phyloP scores from a whole-genome alignment of 352 stramenopile species.

The Globisporangium spiculum region DNA sequence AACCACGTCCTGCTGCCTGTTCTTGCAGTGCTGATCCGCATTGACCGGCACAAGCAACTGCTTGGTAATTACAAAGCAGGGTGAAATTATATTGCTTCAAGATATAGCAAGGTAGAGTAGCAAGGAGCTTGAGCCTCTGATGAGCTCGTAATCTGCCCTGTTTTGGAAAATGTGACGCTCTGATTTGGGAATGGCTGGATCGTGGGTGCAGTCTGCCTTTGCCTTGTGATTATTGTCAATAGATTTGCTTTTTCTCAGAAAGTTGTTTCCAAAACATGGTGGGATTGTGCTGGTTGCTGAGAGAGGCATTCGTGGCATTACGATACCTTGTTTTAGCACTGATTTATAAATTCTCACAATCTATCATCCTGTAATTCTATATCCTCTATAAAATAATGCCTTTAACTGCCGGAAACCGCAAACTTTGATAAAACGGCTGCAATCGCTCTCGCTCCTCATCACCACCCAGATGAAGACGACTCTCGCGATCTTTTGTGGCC shows the following conservation, averaged over 20 bases:
- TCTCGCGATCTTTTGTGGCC: too few relatives aligned
- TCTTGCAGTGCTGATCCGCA: neutral
- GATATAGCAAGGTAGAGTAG: neutral
- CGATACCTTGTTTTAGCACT: conserved; percentile 6
- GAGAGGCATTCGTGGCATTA: neutral
- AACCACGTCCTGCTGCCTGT: neutral
- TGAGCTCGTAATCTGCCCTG: neutral
- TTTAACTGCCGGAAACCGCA: neutral
- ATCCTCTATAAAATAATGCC: neutral
- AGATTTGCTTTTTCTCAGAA: neutral
- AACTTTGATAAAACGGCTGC: too few relatives aligned
- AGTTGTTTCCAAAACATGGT: neutral
- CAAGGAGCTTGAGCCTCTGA: too few relatives aligned
- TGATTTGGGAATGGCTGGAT: neutral
- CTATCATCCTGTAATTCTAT: neutral
- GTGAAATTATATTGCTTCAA: neutral
- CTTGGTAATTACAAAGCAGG: neutral
- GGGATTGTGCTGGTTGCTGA: neutral
- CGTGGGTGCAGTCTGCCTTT: neutral
- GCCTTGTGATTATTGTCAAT: neutral
- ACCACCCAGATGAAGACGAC: too few relatives aligned
- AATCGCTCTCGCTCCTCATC: too few relatives aligned
- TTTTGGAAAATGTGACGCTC: neutral
- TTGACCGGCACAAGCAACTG: neutral
- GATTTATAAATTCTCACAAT: conserved; percentile 13